Percentiles rank a stretch among this genome's conserved stretches.
These are phyloP conservation scores for Vanderwaltozyma verrucispora DNA, from an alignment of 805 yeast species.

Conservation along the genomic window DNA sequence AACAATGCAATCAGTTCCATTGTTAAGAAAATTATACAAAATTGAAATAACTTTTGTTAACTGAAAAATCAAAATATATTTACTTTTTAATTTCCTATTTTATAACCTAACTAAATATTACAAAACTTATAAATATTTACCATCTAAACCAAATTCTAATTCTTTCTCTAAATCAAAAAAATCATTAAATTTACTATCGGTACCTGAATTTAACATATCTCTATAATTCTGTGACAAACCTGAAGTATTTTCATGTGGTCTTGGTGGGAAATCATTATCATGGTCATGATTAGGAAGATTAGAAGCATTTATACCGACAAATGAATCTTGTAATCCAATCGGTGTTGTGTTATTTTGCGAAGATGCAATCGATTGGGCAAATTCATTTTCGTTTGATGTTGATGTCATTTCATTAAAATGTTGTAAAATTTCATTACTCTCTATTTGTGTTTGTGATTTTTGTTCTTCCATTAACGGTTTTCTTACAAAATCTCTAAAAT, in stretches of 20 bases:
- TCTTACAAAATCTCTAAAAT: conserved; percentile 73
- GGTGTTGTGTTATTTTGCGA: neutral
- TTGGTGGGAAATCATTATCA: conserved; percentile 45
- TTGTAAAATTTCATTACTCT: conserved; percentile 17
- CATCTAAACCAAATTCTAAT: conserved; percentile 57
- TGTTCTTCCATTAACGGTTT: conserved; percentile 56
- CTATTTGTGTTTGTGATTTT: conserved; percentile 22
- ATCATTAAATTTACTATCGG: conserved; percentile 12
- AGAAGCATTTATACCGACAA: conserved; percentile 38
- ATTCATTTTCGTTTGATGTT: neutral
- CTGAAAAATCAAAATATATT: too few relatives aligned
- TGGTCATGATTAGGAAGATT: conserved; percentile 30
- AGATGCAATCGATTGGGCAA: neutral
- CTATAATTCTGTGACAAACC: conserved; percentile 13
- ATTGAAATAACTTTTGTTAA: too few relatives aligned
- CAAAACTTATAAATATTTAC: conserved; percentile 27
- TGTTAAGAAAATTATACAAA: too few relatives aligned
- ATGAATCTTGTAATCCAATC: conserved; percentile 6
- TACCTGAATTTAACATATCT: conserved; percentile 4
- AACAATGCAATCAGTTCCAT: too few relatives aligned
- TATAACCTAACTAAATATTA: too few relatives aligned
- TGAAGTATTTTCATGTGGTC: conserved; percentile 44
- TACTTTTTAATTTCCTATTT: too few relatives aligned
- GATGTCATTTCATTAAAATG: conserved; percentile 18
- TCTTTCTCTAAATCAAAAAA: conserved; percentile 47